Base-by-base conservation (phyloP, 2,329 filamentous ascomycete genomes). In the Elsinoe fawcettii region DNA sequence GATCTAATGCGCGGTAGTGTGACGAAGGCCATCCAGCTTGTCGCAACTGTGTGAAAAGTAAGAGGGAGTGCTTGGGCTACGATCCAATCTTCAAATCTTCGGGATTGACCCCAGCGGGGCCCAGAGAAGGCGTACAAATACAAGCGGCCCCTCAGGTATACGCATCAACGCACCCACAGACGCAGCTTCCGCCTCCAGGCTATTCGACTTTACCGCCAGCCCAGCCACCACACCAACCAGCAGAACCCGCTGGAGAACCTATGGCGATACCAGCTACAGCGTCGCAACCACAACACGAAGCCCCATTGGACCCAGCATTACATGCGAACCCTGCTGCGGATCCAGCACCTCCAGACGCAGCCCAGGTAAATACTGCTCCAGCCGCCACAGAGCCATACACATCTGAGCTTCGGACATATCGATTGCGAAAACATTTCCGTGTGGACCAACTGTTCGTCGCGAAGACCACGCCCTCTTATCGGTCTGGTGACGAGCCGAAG, bases 1-100 rank as follows among this genome's bases (percentile, higher is more conserved):
- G 20, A 32, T 14, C 41, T 43, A 32, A 36, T 56, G 12, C 16
- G 55, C 20, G 16, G 61, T 71, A 96, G 93, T 99, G 93, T 75
- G 93, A 97, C 81, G 93, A 99, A 78, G 85, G 84, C 60, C 90
- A 96, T 72, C 93, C 93, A 20, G 85, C 86, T 60, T 99, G 93
- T 78, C 85, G 90, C 74, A 90, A 93, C 69, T 93, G 88, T 75
- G 85, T 86, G 68, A 93, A 93, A 72, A 90, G 87, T 64, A 93
- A 92, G 74, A 87, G 88, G 67, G 88, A 92, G 66, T 93, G 88
- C 68, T 70, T 90, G 51, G 88, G 88, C 57, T 93, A 93, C 80
- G 88, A 93, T 67, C 88, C 88, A 36, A 88, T 92, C 66, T 93
- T 92, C 75, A 88, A 90, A 73, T 53, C 49, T 9, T 22, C 14